A percentile compares a stretch with the other conserved stretches of the same genome.
phyloP scores from a whole-genome alignment of 2,329 filamentous ascomycete species.

The Parafenestella ontariensis region DNA sequence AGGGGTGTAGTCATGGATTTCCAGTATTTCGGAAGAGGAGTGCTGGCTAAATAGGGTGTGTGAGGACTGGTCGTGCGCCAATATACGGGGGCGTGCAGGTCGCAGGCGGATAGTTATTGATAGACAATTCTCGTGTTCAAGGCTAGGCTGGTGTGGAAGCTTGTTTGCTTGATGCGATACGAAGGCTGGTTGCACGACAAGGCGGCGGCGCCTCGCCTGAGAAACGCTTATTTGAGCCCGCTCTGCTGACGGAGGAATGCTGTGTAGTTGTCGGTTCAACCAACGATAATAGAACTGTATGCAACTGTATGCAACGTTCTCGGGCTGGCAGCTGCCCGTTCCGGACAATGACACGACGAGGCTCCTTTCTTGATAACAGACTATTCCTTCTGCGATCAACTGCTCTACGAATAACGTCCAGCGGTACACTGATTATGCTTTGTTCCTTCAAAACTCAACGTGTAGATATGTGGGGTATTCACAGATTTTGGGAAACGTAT shows the following conservation, averaged over 20 bases:
- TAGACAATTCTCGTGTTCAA: slow-evolving; percentile 8
- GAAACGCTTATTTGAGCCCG: slow-evolving; percentile 2
- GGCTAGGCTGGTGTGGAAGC: not conserved
- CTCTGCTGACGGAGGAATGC: slow-evolving; percentile 4
- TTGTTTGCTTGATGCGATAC: slow-evolving; percentile 4
- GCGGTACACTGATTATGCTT: too few species aligned
- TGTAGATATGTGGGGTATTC: not conserved
- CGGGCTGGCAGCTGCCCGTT: slow-evolving; percentile 4
- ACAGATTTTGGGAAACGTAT: not conserved
- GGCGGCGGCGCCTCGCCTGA: not conserved
- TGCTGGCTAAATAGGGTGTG: slow-evolving; percentile 18
- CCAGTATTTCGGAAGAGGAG: slow-evolving; percentile 7
- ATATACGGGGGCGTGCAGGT: slow-evolving; percentile 2
- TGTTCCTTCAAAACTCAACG: not conserved
- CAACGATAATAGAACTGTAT: not conserved
- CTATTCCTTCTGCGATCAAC: not conserved
- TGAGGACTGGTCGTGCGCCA: not conserved
- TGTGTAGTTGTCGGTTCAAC: slow-evolving; percentile 4
- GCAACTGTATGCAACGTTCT: not conserved
- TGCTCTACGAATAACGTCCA: not conserved
- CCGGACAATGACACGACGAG: slow-evolving; percentile 14
- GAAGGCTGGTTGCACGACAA: not conserved
- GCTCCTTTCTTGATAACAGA: slow-evolving; percentile 10
- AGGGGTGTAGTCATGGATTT: slow-evolving; percentile 9
- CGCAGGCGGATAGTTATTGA: slow-evolving; percentile 3